Evolutionary conservation across 2,329 filamentous ascomycete species (phyloP).

Genomic region (Xylogone sp.): DNA sequence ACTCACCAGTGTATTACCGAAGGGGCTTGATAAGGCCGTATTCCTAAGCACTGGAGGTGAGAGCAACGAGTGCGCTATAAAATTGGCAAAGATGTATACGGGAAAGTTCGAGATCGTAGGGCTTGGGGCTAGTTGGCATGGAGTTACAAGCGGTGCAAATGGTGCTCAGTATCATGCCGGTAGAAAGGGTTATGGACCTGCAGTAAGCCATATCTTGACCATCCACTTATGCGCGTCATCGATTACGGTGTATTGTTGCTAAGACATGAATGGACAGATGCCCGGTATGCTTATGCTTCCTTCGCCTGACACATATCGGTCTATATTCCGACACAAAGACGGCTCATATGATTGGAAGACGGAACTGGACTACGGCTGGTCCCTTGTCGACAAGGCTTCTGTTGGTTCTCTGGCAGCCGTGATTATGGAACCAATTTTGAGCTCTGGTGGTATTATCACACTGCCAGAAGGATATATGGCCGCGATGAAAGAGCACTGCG

Average conservation of each 20-base stretch:
- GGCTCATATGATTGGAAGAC: slow-evolving; percentile 63
- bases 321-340: slow-evolving; percentile 54
- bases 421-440: slow-evolving; percentile 58
- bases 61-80: slow-evolving; percentile 59
- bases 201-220: slow-evolving; percentile 12
- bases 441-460: slow-evolving; percentile 57
- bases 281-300: slow-evolving; percentile 56
- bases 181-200: slow-evolving; percentile 39
- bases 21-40: slow-evolving; percentile 48
- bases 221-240: not conserved
- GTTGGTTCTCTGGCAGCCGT: slow-evolving; percentile 60
- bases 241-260: not conserved
- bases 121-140: slow-evolving; percentile 57
- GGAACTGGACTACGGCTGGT: slow-evolving; percentile 60
- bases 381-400: slow-evolving; percentile 54
- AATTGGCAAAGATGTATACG: slow-evolving; percentile 60
- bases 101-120: slow-evolving; percentile 63
- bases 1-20: slow-evolving; percentile 44
- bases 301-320: slow-evolving; percentile 57
- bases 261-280: slow-evolving; percentile 29
- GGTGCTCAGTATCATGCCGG: slow-evolving; percentile 52
- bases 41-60: slow-evolving; percentile 57
- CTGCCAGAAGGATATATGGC: slow-evolving; percentile 56
- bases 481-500: slow-evolving; percentile 50
- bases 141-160: slow-evolving; percentile 50